These are phyloP conservation scores for Diaporthe humulicola DNA, from an alignment of 2,329 filamentous ascomycete species.

Conservation along the genomic window DNA sequence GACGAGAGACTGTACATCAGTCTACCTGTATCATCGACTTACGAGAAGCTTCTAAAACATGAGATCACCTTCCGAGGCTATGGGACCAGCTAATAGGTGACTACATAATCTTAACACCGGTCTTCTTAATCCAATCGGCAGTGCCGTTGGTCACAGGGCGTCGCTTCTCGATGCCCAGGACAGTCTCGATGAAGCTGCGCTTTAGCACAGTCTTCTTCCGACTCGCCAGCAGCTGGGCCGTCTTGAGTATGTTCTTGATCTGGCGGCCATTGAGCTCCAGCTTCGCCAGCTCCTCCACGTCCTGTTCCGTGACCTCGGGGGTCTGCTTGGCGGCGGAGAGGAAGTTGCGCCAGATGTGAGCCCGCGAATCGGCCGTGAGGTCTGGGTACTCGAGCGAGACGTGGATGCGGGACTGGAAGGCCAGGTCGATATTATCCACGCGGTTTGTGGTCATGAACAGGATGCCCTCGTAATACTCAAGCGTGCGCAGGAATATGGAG, in stretches of 20 bases:
- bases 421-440: conserved; percentile 58
- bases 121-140: conserved; percentile 1
- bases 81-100: not conserved
- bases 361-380: conserved; percentile 53
- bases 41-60: not conserved
- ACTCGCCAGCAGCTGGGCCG: conserved; percentile 49
- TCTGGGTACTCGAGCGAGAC: conserved; percentile 61
- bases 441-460: conserved; percentile 65
- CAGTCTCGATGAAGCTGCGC: conserved; percentile 48
- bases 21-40: not conserved
- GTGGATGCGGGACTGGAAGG: conserved; percentile 63
- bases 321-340: conserved; percentile 48
- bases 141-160: conserved; percentile 40
- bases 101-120: not conserved
- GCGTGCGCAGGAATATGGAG: conserved; percentile 55
- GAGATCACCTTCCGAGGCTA: not conserved
- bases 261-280: conserved; percentile 51
- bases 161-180: conserved; percentile 48
- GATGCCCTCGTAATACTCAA: conserved; percentile 63
- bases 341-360: conserved; percentile 56
- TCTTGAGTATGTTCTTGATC: conserved; percentile 55
- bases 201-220: conserved; percentile 52
- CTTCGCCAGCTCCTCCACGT: conserved; percentile 55
- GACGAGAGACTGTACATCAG: not conserved
- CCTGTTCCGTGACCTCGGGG: conserved; percentile 47